phyloP scores from a whole-genome alignment of 495 filamentous ascomycete species.

The Tuber magnatum region DNA sequence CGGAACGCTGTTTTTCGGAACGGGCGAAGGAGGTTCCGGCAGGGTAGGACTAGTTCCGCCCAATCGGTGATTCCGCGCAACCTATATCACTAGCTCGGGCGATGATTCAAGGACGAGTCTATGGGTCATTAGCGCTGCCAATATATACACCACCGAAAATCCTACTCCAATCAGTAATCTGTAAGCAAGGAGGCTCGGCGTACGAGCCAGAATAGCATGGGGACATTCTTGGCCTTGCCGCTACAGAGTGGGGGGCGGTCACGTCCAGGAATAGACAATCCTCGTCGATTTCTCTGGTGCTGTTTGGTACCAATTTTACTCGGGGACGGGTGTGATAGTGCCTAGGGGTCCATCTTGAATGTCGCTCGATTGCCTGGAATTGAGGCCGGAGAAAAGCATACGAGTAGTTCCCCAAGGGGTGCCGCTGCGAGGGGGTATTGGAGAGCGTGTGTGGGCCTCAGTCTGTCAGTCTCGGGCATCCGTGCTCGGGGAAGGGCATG shows the following conservation, averaged over 20 bases:
- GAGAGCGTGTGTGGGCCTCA: conserved; percentile 24
- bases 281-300: neutral
- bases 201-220: conserved; percentile 13
- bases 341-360: conserved; percentile 16
- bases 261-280: conserved; percentile 27
- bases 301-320: too few relatives aligned
- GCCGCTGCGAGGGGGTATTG: conserved; percentile 23
- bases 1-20: conserved; percentile 39
- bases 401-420: conserved; percentile 12
- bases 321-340: neutral
- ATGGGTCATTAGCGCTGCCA: conserved; percentile 48
- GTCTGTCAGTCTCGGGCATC: neutral
- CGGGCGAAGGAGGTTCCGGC: conserved; percentile 42
- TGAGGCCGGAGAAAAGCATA: conserved; percentile 11
- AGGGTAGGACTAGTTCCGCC: conserved; percentile 58
- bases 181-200: neutral
- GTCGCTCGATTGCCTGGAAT: neutral
- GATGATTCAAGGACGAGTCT: conserved; percentile 47
- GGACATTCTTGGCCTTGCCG: conserved; percentile 11
- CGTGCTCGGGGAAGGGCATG: neutral
- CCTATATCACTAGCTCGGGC: conserved; percentile 52
- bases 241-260: conserved; percentile 16
- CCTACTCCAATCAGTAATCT: conserved; percentile 6
- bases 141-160: conserved; percentile 52
- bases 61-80: conserved; percentile 53